A percentile compares a stretch with the other conserved stretches of the same genome.
Evolutionary conservation across 257 asterid genomes (phyloP).

Genomic region (Paraleonurus japonicus): DNA sequence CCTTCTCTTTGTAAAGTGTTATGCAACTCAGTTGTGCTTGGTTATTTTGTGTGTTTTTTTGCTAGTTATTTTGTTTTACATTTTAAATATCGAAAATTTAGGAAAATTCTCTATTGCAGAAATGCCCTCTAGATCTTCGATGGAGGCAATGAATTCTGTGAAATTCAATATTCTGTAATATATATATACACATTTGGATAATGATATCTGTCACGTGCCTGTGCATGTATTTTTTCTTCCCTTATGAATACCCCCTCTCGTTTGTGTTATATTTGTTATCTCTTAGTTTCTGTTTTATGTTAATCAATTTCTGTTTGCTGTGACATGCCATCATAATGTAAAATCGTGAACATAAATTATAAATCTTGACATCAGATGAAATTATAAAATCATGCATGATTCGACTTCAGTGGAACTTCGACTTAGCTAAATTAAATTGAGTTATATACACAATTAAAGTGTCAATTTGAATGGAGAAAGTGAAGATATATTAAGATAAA

Average conservation of each 20-base stretch:
- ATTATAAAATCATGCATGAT: background rate
- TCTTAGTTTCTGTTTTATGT: background rate
- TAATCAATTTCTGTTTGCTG: background rate
- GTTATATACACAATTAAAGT: background rate
- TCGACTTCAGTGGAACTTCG: background rate
- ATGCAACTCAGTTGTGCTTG: background rate
- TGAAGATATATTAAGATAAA: background rate
- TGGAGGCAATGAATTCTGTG: background rate
- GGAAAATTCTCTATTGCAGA: background rate
- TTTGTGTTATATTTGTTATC: background rate
- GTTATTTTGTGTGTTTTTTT: background rate
- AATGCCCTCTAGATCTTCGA: background rate
- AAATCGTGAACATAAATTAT: background rate
- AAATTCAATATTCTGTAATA: background rate
- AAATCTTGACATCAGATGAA: background rate
- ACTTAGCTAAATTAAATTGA: background rate
- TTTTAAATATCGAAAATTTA: background rate
- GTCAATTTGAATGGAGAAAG: background rate
- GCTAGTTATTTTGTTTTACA: background rate
- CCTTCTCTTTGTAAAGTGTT: constrained; percentile 24
- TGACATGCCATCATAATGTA: background rate
- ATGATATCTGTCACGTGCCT: background rate
- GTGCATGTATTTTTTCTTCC: background rate
- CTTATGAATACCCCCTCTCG: background rate
- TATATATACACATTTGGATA: background rate